Evolutionary conservation across 345 rosid genomes (phyloP), one percentile per base, ranked within the genome.

Genomic region (Eucalyptus lansdowneana): DNA sequence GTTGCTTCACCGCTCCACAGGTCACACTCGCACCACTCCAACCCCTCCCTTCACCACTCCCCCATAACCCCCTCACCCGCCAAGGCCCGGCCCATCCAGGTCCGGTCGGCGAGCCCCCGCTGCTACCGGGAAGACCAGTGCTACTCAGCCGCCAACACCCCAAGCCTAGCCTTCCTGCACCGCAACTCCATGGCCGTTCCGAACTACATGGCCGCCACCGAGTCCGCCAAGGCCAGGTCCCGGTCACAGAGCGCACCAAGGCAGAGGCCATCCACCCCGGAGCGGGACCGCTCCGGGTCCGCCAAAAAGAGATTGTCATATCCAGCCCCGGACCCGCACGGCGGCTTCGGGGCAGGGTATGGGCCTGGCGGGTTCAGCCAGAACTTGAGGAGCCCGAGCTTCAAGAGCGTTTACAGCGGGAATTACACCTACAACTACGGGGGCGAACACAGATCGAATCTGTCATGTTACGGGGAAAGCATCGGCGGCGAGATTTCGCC

Each of bases 141-240:
- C 76, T 90, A 88, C 86, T 90, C 94, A 11, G 91, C 93, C 22
- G 94, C 90, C 51, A 92, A 92, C 87, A 94, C 95, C 34, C 95
- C 98, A 50, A 92, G 92, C 60, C 91, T 93, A 11, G 87, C 90
- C 11, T 81, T 40, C 85, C 85, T 76, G 85, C 85, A 76, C 85
- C 85, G 85, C 85, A 76, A 76, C 44, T 50, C 90, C 25, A 47
- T 92, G 24, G 54, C 92, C 7, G 31, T 91, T 86, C 99, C 99
- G 0, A 96, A 97, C 86, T 97, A 96, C 94, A 97, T 98, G 98
- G 94, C 98, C 10, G 94, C 96, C 6, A 98, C 99, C 8, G 96
- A 94, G 91, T 97, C 99, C 0, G 99, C 98, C 3, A 96, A 94
- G 91, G 99, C 99, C 47, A 93, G 94, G 91, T 92, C 93, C 44